phyloP scores from a whole-genome alignment of 805 yeast species.

The Sugiyamaella chiloensis region DNA sequence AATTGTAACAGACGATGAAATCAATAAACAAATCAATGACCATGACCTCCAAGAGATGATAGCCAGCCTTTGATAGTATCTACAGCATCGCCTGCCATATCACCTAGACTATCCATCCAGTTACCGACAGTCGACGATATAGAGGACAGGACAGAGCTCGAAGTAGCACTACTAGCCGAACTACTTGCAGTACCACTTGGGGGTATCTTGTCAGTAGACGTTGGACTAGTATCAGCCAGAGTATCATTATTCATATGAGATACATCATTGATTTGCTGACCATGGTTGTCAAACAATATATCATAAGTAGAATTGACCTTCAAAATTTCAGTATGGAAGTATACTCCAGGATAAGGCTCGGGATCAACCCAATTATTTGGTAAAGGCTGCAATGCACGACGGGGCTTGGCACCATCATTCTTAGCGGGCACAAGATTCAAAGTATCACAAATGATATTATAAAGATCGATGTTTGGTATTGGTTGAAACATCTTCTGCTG shows the following conservation, averaged over 20 bases:
- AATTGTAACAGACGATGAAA: neutral
- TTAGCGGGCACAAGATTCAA: conserved; percentile 49
- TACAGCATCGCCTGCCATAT: conserved; percentile 14
- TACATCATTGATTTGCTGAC: neutral
- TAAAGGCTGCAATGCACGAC: conserved; percentile 23
- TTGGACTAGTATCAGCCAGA: neutral
- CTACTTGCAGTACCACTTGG: neutral
- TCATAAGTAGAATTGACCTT: conserved; percentile 32
- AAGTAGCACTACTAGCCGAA: neutral
- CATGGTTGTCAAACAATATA: conserved; percentile 17
- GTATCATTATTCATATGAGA: neutral
- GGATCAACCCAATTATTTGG: conserved; percentile 29
- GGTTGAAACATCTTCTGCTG: conserved; percentile 47
- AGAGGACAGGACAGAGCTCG: neutral
- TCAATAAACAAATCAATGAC: neutral
- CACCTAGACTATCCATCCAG: conserved; percentile 15
- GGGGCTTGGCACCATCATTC: conserved; percentile 51
- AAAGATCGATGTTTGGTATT: conserved; percentile 68
- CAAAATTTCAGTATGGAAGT: conserved; percentile 27
- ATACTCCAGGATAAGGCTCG: conserved; percentile 33
- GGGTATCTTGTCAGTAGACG: neutral
- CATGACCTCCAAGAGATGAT: neutral
- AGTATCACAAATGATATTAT: conserved; percentile 69
- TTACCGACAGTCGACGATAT: conserved; percentile 7
- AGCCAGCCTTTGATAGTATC: conserved; percentile 18